Evolutionary conservation across 2,329 filamentous ascomycete genomes (phyloP).

Genomic region (Stagonosporopsis rhizophila): DNA sequence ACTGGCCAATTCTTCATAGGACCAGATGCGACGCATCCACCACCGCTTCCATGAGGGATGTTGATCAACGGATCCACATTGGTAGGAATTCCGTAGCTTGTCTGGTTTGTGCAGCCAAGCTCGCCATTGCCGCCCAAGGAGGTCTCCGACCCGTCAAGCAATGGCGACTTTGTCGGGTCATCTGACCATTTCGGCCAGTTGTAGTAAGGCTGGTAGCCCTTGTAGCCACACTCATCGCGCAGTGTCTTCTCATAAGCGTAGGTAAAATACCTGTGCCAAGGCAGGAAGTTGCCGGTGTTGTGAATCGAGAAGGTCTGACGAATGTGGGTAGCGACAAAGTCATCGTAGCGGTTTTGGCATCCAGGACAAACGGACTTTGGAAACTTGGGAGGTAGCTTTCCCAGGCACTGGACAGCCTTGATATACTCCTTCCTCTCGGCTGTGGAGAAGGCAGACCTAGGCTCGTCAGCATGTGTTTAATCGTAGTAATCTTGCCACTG

Average conservation of each 20-base stretch:
- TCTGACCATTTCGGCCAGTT: constrained; percentile 40
- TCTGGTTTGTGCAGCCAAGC: constrained; percentile 32
- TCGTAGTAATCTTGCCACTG: constrained; percentile 27
- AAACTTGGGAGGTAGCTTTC: constrained; percentile 31
- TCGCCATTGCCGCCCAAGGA: constrained; percentile 56
- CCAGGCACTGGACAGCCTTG: constrained; percentile 40
- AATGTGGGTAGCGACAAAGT: constrained; percentile 42
- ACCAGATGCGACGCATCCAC: constrained; percentile 61
- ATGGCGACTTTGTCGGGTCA: constrained; percentile 52
- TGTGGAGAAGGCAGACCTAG: constrained; percentile 34
- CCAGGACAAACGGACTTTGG: constrained; percentile 37
- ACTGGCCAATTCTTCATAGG: constrained; percentile 58
- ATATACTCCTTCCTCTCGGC: constrained; percentile 42
- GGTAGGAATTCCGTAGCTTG: constrained; percentile 34
- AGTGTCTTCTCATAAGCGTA: constrained; percentile 39
- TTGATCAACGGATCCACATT: constrained; percentile 35
- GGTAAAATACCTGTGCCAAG: constrained; percentile 40
- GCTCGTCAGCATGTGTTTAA: constrained; percentile 8
- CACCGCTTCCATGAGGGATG: constrained; percentile 59
- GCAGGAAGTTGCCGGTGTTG: constrained; percentile 39
- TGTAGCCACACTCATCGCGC: constrained; percentile 40
- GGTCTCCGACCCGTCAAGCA: constrained; percentile 63
- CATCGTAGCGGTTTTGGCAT: constrained; percentile 40
- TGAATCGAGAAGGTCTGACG: constrained; percentile 40
- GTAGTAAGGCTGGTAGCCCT: constrained; percentile 41